Base-by-base conservation (phyloP, 441 rosid species). In the Erodium moschatum region DNA sequence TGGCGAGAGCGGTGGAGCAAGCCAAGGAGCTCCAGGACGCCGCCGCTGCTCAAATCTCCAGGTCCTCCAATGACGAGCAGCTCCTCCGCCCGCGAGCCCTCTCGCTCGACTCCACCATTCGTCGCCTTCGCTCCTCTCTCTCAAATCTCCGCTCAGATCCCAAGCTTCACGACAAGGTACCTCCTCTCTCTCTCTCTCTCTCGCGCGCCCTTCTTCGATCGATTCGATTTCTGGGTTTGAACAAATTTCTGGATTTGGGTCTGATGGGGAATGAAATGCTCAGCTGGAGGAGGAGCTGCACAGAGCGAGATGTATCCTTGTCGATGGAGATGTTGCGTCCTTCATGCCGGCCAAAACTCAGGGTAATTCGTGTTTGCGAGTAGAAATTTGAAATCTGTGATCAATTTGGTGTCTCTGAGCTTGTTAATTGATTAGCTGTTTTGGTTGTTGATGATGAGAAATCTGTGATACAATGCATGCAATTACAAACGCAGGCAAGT, bases 211-310 rank as follows among this genome's bases (percentile, higher is more conserved):
- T 46, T 19, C 11, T 56, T 29, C 68, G 8, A 2, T 63, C 61
- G 48, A 40, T 15, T 40, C 16, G 0, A 2, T 44, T 69, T 0
- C 7, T 46, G 44, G 46, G 29, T 54, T 42, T 3, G 4, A 56
- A 15, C 20, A 2, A 11, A 15, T 6, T 12, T 35, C 6, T 4
- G 6, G 62, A 24, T 21, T 64, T 40, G 31, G 40, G 5, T 33
- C 31, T 46, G 18, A 10, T 46, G 27, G 44, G 16, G 54, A 11
- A 6, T 56, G 70, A 9, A 6, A 6, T 13, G 27, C 46, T 72
- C 84, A 92, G 98, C 84, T 91, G 3, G 90, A 86, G 38, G 97
- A 88, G 18, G 98, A 93, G 82, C 81, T 93, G 56, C 93, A 85
- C 71, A 81, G 81, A 69, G 96, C 97, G 24, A 82, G 76, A 75